These are phyloP conservation scores for Casuarina cunninghamiana DNA, from an alignment of 306 rosid genomes.

Conservation along the genomic window DNA sequence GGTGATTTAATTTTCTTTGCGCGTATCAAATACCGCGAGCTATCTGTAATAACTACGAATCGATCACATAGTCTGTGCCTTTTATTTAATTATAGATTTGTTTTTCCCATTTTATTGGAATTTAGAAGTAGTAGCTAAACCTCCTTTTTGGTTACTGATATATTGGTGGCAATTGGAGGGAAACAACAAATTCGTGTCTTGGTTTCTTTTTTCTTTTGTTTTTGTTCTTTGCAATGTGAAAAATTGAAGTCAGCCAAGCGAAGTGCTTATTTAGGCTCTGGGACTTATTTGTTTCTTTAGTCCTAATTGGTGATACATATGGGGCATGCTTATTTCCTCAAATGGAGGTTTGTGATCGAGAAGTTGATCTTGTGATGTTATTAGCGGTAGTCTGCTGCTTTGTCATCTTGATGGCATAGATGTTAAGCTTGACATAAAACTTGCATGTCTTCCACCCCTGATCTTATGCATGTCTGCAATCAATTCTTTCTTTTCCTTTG, in stretches of 20 bases:
- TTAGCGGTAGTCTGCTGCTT: background rate
- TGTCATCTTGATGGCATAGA: background rate
- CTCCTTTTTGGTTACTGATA: background rate
- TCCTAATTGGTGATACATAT: background rate
- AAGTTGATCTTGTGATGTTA: background rate
- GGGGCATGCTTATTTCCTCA: background rate
- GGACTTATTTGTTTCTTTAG: background rate
- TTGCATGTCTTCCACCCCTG: background rate
- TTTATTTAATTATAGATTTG: background rate
- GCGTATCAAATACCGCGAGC: background rate
- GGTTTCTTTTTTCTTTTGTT: background rate
- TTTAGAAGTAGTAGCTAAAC: slow-evolving; percentile 2
- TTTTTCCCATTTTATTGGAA: slow-evolving; percentile 1
- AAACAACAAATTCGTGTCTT: background rate
- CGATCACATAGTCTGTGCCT: background rate
- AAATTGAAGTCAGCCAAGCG: background rate
- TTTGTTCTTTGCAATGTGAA: background rate
- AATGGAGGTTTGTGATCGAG: background rate
- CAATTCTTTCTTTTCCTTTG: slow-evolving; percentile 4
- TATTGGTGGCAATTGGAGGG: background rate
- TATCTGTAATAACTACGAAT: background rate
- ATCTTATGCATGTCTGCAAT: background rate
- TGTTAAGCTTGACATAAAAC: background rate
- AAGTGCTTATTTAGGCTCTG: background rate
- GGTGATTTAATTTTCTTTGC: background rate